Evolutionary conservation across 2,329 filamentous ascomycete genomes (phyloP).

Genomic region (Lasiodiplodia hormozganensis): DNA sequence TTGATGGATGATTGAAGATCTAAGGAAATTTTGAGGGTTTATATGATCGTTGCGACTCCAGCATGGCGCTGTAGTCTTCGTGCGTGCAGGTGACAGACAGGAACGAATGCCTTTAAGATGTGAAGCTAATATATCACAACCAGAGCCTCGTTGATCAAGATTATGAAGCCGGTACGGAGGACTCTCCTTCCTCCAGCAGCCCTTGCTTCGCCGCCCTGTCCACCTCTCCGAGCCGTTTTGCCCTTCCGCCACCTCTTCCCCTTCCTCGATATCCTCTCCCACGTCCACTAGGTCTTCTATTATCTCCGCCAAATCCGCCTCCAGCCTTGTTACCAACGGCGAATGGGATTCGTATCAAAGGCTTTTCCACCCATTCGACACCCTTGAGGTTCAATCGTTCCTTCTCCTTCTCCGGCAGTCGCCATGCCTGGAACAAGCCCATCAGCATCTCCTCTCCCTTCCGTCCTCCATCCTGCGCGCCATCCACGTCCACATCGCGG

Average conservation of each 20-base stretch:
- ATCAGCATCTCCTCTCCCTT: constrained; percentile 49
- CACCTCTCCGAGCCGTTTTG: constrained; percentile 30
- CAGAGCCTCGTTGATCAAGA: background rate
- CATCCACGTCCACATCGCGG: constrained; percentile 54
- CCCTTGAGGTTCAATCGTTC: constrained; percentile 62
- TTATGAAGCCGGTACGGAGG: background rate
- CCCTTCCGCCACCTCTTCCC: constrained; percentile 23
- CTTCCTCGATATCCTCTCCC: constrained; percentile 34
- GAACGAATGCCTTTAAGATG: background rate
- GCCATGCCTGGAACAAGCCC: constrained; percentile 75
- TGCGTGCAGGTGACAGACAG: background rate
- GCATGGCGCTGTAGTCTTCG: background rate
- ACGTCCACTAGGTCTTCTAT: constrained; percentile 36
- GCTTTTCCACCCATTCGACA: constrained; percentile 70
- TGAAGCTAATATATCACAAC: background rate
- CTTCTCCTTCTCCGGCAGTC: constrained; percentile 65
- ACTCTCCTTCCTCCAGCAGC: background rate
- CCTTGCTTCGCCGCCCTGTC: constrained; percentile 29
- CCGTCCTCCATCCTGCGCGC: constrained; percentile 35
- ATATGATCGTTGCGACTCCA: background rate
- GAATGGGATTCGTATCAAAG: constrained; percentile 71
- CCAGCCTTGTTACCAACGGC: constrained; percentile 56
- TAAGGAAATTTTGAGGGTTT: background rate
- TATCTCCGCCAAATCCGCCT: constrained; percentile 39
- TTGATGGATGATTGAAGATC: background rate